Percentiles rank a stretch among this genome's conserved stretches.
Evolutionary conservation across 1,284 basidiomycete genomes (phyloP).

Genomic region (Coriolopsis trogii): DNA sequence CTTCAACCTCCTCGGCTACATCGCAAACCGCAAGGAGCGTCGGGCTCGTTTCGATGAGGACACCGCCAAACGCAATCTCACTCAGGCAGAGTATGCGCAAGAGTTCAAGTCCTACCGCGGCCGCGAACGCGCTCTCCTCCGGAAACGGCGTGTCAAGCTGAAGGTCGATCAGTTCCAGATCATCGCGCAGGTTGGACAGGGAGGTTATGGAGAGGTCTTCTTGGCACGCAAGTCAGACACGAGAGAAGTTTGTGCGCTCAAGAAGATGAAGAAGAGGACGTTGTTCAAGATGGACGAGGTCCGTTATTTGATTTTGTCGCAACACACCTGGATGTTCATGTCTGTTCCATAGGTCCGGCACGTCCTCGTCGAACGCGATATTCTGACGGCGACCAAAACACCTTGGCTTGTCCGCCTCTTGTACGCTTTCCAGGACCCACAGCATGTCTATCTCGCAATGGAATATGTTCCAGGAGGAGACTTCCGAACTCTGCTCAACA

Average conservation of each 20-base stretch:
- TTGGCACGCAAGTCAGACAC: conserved; percentile 91
- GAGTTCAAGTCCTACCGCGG: conserved; percentile 93
- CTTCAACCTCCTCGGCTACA: conserved; percentile 89
- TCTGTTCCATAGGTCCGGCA: conserved; percentile 73
- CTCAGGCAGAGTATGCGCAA: conserved; percentile 65
- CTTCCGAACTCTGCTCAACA: conserved; percentile 93
- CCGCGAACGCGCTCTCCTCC: conserved; percentile 87
- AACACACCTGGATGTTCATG: conserved; percentile 41
- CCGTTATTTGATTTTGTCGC: conserved; percentile 44
- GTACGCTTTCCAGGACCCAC: conserved; percentile 92
- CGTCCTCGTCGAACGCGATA: conserved; percentile 95
- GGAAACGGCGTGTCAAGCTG: conserved; percentile 86
- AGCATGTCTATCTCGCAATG: conserved; percentile 94
- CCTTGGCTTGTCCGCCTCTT: conserved; percentile 92
- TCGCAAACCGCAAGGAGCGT: conserved; percentile 82
- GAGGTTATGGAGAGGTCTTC: conserved; percentile 95
- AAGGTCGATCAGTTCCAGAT: conserved; percentile 92
- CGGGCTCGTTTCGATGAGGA: conserved; percentile 84
- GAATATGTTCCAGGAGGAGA: conserved; percentile 98
- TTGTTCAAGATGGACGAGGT: conserved; percentile 97
- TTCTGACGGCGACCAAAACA: conserved; percentile 93
- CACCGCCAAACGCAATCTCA: conserved; percentile 68
- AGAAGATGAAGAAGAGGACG: conserved; percentile 94
- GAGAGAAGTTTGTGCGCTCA: conserved; percentile 92
- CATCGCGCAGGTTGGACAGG: conserved; percentile 96